phyloP scores from a whole-genome alignment of 495 filamentous ascomycete genomes.

The Eremomyces bilateralis region DNA sequence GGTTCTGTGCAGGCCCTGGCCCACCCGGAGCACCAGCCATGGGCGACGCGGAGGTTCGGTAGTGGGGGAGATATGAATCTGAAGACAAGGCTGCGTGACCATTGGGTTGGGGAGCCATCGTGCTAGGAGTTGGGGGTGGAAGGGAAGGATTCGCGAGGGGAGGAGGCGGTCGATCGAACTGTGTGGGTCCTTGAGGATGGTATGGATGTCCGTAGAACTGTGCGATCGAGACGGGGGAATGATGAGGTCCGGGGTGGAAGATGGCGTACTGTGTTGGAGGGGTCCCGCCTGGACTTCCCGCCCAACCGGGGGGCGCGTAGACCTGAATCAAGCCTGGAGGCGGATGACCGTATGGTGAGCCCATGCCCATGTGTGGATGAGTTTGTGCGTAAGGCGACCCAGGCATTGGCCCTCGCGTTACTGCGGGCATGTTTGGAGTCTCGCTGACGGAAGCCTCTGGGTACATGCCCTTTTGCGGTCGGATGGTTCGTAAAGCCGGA shows the following conservation, averaged over 20 bases:
- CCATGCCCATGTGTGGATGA: slow-evolving; percentile 27
- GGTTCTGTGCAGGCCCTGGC: too few species aligned
- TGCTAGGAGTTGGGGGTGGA: neutral
- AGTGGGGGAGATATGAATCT: neutral
- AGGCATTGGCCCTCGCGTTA: slow-evolving; percentile 40
- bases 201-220: neutral
- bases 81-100: neutral
- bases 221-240: neutral
- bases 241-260: neutral
- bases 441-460: slow-evolving; percentile 93
- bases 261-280: slow-evolving; percentile 10
- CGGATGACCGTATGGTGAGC: slow-evolving; percentile 15
- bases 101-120: neutral
- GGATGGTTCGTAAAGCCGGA: slow-evolving; percentile 57
- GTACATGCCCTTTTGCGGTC: slow-evolving; percentile 79
- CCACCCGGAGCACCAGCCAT: too few species aligned
- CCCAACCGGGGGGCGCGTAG: slow-evolving; percentile 1
- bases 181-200: neutral
- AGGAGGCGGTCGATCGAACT: neutral
- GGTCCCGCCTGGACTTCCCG: slow-evolving; percentile 13
- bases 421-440: slow-evolving; percentile 41
- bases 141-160: neutral
- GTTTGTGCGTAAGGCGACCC: slow-evolving; percentile 30
- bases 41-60: too few species aligned
- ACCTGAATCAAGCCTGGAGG: slow-evolving; percentile 21